Base-by-base conservation (phyloP, 495 filamentous ascomycete species). In the Talaromyces borbonicus region DNA sequence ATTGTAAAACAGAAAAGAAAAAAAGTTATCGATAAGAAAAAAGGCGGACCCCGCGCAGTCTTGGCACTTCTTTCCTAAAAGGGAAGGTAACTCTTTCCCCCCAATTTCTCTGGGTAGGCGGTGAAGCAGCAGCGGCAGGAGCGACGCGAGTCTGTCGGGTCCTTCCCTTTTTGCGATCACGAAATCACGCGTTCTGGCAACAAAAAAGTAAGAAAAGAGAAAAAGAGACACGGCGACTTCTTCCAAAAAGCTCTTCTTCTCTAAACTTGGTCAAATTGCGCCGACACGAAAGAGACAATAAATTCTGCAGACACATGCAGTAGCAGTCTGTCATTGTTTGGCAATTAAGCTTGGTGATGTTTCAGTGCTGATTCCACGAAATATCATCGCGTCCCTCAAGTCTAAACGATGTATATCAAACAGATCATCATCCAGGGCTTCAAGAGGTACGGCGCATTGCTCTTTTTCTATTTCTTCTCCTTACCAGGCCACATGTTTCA, bases 341-440 rank as follows among this genome's bases (percentile, higher is more conserved):
- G 40, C 48, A 49, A 48, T 50, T 52, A 48, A 54, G 52, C 50
- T 58, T 57, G 67, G 67, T 64, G 61, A 67, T 67, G 66, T 57
- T 55, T 43, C 36, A 53, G 57, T 48, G 52, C 24, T 51, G 54
- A 52, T 37, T 61, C 7, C 39, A 50, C 53, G 40, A 43, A 47
- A 50, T 60, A 61, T 50, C 64, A 58, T 52, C 59, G 59, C 59
- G 56, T 53, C 45, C 59, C 50, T 54, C 51, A 24, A 31, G 48
- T 55, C 68, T n/a, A n/a, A n/a, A 79, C 65, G 61, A 95, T 97
- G 88, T 88, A 93, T 69, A 96, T 99, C 77, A 97, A 97, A 66
- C 92, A 99, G 72, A 95, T 99, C 59, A 99, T 96, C 66, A 97
- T 99, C 58, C 92, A 99, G 58, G 92, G 92, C 76, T 99, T 99